Conservation (phyloP, 805 yeast genomes). For the Candida qinlingensis region DNA sequence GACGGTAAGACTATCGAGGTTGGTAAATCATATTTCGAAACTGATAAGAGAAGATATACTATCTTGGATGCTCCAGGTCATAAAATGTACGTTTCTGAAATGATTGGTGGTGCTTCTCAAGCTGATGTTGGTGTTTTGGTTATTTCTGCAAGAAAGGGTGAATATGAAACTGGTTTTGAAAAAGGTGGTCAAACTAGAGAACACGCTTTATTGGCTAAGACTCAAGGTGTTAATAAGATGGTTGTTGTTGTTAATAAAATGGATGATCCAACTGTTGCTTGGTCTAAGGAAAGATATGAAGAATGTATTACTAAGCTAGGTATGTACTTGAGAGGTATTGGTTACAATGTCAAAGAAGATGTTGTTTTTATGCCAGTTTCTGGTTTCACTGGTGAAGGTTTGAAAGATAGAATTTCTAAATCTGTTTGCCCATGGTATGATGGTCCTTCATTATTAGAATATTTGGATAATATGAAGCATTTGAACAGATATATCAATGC, state of each 20-base stretch:
- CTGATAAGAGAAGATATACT: slow-evolving; percentile 96
- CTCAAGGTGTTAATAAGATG: slow-evolving; percentile 94
- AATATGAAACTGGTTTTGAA: slow-evolving; percentile 98
- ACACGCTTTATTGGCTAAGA: slow-evolving; percentile 95
- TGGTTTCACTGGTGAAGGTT: slow-evolving; percentile 95
- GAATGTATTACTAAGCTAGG: slow-evolving; percentile 88
- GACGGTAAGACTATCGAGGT: slow-evolving; percentile 99
- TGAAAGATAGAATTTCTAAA: slow-evolving; percentile 75
- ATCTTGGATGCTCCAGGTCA: slow-evolving; percentile 99
- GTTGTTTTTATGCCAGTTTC: slow-evolving; percentile 94
- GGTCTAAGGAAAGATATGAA: slow-evolving; percentile 95
- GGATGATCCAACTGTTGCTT: slow-evolving; percentile 95
- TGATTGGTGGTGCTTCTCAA: slow-evolving; percentile 99
- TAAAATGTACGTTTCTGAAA: slow-evolving; percentile 96
- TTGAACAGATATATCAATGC: slow-evolving; percentile 85
- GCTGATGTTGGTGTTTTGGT: slow-evolving; percentile 98
- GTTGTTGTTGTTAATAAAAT: slow-evolving; percentile 94
- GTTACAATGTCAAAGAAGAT: slow-evolving; percentile 80
- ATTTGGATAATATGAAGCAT: slow-evolving; percentile 74
- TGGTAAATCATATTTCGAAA: slow-evolving; percentile 96
- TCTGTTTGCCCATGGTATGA: slow-evolving; percentile 85
- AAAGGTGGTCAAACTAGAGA: slow-evolving; percentile 99
- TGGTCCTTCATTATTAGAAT: slow-evolving; percentile 91
- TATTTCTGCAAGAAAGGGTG: slow-evolving; percentile 98
- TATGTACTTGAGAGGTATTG: slow-evolving; percentile 77